Evolutionary conservation across 129 eudicot species (phyloP).

Genomic region (Tagetes erecta): DNA sequence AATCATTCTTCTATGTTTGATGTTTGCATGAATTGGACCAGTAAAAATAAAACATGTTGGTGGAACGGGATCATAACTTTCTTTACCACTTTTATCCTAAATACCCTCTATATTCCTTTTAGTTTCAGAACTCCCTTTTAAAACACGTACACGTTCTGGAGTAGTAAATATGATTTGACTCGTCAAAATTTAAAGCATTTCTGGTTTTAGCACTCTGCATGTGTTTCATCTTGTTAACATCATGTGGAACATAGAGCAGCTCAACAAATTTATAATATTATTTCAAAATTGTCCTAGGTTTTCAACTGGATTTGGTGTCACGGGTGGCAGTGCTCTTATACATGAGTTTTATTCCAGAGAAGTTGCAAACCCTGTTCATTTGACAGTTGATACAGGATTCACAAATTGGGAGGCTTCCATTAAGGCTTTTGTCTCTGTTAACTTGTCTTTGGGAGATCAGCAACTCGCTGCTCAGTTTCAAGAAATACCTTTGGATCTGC

Average conservation of each 20-base stretch:
- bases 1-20: background rate
- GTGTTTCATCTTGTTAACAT: background rate
- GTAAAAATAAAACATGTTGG: background rate
- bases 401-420: constrained; percentile 68
- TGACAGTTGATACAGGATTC: constrained; percentile 84
- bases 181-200: background rate
- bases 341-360: constrained; percentile 87
- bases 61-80: background rate
- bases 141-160: background rate
- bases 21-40: background rate
- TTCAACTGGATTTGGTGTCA: constrained; percentile 93
- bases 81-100: background rate
- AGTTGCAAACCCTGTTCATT: constrained; percentile 71
- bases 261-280: background rate
- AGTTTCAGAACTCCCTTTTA: background rate
- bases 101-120: background rate
- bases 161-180: background rate
- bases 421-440: constrained; percentile 71
- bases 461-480: constrained; percentile 94
- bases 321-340: constrained; percentile 79
- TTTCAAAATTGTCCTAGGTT: constrained; percentile 48
- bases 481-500: constrained; percentile 77
- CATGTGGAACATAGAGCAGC: background rate
- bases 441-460: constrained; percentile 83
- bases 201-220: background rate